Percentiles rank a stretch among this genome's conserved stretches.
phyloP scores from a whole-genome alignment of 2,329 filamentous ascomycete species.

The Aspergillus chevalieri region DNA sequence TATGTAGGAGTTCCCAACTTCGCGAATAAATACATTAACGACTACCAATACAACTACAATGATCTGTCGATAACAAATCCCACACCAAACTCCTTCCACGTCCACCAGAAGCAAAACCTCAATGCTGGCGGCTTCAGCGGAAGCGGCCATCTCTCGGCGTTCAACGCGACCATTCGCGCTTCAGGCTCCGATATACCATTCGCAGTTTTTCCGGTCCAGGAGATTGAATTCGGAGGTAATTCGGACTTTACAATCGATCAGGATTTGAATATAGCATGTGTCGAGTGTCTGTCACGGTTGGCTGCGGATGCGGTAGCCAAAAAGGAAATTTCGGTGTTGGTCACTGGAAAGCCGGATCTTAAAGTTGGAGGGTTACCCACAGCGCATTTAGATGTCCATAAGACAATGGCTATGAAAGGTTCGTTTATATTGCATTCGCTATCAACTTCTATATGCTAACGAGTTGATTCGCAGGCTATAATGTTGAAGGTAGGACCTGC shows the following conservation, averaged over 20 bases:
- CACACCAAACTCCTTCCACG: constrained; percentile 16
- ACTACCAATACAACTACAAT: constrained; percentile 14
- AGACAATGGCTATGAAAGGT: constrained; percentile 17
- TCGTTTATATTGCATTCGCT: background rate
- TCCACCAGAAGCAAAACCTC: constrained; percentile 14
- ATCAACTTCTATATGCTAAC: background rate
- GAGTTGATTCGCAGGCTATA: constrained; percentile 10
- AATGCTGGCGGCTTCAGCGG: constrained; percentile 16
- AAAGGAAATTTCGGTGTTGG: constrained; percentile 11
- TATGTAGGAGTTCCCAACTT: constrained; percentile 21
- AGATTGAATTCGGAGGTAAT: constrained; percentile 12
- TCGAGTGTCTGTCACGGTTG: constrained; percentile 18
- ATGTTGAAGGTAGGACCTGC: constrained; percentile 14
- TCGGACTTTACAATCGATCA: constrained; percentile 16
- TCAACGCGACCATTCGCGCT: constrained; percentile 15
- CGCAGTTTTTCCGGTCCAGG: constrained; percentile 13
- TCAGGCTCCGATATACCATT: constrained; percentile 5
- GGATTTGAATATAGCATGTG: constrained; percentile 18
- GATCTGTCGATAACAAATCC: constrained; percentile 20
- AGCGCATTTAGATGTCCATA: constrained; percentile 19
- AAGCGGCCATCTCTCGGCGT: constrained; percentile 16
- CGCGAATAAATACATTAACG: constrained; percentile 20
- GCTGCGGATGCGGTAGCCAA: constrained; percentile 12
- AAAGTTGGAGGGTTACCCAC: constrained; percentile 16
- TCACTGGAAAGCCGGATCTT: constrained; percentile 15